These are phyloP conservation scores for Plantago major DNA, from an alignment of 257 asterid genomes.

Conservation along the genomic window DNA sequence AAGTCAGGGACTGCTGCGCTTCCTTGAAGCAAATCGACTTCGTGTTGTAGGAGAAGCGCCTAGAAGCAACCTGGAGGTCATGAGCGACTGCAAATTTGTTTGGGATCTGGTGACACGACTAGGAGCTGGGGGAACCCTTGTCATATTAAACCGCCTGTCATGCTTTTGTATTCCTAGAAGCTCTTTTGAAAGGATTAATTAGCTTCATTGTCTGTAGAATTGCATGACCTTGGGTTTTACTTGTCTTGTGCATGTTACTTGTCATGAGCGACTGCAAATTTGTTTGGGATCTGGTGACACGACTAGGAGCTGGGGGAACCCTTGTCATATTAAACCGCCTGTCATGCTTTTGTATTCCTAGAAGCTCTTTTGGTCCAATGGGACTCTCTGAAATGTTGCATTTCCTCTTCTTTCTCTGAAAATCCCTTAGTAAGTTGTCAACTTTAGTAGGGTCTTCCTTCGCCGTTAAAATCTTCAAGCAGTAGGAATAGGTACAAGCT, in stretches of 20 bases:
- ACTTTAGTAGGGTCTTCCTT: slow-evolving; percentile 45
- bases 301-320: slow-evolving; percentile 21
- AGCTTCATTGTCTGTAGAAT: no score
- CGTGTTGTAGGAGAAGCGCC: slow-evolving; percentile 51
- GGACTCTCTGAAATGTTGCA: slow-evolving; percentile 37
- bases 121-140: slow-evolving; percentile 23
- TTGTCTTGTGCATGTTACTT: no score
- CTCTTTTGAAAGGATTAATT: no score
- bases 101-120: slow-evolving; percentile 18
- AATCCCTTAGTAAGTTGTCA: slow-evolving; percentile 50
- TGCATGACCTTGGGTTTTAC: no score
- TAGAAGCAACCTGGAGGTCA: slow-evolving; percentile 31
- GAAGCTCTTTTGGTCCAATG: slow-evolving; percentile 36
- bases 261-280: slow-evolving; percentile 21
- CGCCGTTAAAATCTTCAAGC: slow-evolving; percentile 19
- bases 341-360: slow-evolving; percentile 28
- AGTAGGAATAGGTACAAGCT: background rate
- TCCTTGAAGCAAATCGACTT: slow-evolving; percentile 19
- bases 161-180: slow-evolving; percentile 34
- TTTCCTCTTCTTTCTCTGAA: slow-evolving; percentile 56
- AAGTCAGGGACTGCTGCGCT: slow-evolving; percentile 30
- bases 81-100: slow-evolving; percentile 19
- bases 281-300: slow-evolving; percentile 18
- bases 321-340: slow-evolving; percentile 28
- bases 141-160: slow-evolving; percentile 26